These are phyloP conservation scores for Chaetoscypha palmicola DNA, from an alignment of 2,329 filamentous ascomycete species.

Conservation along the genomic window DNA sequence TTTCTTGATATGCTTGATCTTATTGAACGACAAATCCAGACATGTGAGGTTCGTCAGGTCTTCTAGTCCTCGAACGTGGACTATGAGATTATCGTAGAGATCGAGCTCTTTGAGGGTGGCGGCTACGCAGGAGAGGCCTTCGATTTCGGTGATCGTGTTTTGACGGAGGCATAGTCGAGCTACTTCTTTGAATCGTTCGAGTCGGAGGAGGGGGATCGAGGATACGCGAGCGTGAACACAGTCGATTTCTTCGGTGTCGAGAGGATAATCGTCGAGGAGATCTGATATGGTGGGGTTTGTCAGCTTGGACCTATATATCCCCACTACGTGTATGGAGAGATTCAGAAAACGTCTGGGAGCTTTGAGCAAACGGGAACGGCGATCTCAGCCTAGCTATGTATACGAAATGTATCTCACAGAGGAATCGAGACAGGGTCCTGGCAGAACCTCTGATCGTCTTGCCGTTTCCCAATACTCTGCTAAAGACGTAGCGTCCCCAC, in stretches of 20 bases:
- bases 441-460: too few relatives aligned
- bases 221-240: slow-evolving; percentile 80
- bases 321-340: too few relatives aligned
- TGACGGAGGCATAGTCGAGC: slow-evolving; percentile 82
- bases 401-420: too few relatives aligned
- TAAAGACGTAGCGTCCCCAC: too few relatives aligned
- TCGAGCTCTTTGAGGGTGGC: slow-evolving; percentile 74
- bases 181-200: slow-evolving; percentile 75
- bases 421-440: too few relatives aligned
- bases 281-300: slow-evolving; percentile 36
- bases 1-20: slow-evolving; percentile 97
- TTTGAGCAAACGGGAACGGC: too few relatives aligned
- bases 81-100: slow-evolving; percentile 92
- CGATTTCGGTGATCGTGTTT: slow-evolving; percentile 77
- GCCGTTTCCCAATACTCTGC: too few relatives aligned
- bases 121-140: slow-evolving; percentile 61
- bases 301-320: too few relatives aligned
- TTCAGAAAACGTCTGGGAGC: too few relatives aligned
- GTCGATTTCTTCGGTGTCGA: slow-evolving; percentile 70
- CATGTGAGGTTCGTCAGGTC: slow-evolving; percentile 66
- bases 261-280: slow-evolving; percentile 53
- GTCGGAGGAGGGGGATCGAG: slow-evolving; percentile 68
- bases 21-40: slow-evolving; percentile 95
- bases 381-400: too few relatives aligned
- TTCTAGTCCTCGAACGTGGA: slow-evolving; percentile 78